Evolutionary conservation across 1,284 basidiomycete species (phyloP).

Genomic region (Entoloma clypeatum): DNA sequence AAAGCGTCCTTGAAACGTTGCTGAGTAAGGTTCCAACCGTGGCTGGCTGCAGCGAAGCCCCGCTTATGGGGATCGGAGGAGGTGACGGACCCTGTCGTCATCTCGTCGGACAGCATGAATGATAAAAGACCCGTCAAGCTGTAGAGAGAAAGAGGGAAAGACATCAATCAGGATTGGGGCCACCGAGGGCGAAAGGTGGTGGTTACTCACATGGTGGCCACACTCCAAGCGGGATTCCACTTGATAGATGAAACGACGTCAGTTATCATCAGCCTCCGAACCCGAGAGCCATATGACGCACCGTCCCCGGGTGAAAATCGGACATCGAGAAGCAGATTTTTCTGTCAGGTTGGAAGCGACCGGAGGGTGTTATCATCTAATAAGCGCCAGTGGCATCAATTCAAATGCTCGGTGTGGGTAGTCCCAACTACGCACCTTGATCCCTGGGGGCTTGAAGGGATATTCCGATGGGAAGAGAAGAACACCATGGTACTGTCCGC

Average conservation of each 20-base stretch:
- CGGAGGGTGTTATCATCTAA: slow-evolving; percentile 91
- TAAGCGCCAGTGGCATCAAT: too few relatives aligned
- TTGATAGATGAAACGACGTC: too few relatives aligned
- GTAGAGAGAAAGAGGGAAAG: slow-evolving; percentile 14
- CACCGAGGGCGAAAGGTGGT: slow-evolving; percentile 12
- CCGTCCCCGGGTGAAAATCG: slow-evolving; percentile 87
- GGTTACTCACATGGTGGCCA: slow-evolving; percentile 79
- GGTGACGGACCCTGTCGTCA: slow-evolving; percentile 90
- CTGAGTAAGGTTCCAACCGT: slow-evolving; percentile 80
- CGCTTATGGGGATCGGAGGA: slow-evolving; percentile 80
- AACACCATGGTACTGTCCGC: slow-evolving; percentile 90
- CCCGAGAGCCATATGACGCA: slow-evolving; percentile 38
- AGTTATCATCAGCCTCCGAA: slow-evolving; percentile 8
- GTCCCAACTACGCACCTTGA: slow-evolving; percentile 62
- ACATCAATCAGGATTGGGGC: slow-evolving; percentile 5
- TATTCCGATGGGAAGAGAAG: slow-evolving; percentile 89
- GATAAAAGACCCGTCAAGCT: slow-evolving; percentile 93
- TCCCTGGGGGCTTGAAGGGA: slow-evolving; percentile 92
- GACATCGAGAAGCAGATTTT: slow-evolving; percentile 98
- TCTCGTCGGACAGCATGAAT: slow-evolving; percentile 96
- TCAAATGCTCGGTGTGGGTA: slow-evolving; percentile 11
- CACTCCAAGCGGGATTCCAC: slow-evolving; percentile 95
- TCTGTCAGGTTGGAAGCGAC: slow-evolving; percentile 88
- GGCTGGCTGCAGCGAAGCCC: slow-evolving; percentile 73
- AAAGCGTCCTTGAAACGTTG: slow-evolving; percentile 83